Conservation (phyloP, 164 flowering plant species). For the Macadamia tetraphylla region DNA sequence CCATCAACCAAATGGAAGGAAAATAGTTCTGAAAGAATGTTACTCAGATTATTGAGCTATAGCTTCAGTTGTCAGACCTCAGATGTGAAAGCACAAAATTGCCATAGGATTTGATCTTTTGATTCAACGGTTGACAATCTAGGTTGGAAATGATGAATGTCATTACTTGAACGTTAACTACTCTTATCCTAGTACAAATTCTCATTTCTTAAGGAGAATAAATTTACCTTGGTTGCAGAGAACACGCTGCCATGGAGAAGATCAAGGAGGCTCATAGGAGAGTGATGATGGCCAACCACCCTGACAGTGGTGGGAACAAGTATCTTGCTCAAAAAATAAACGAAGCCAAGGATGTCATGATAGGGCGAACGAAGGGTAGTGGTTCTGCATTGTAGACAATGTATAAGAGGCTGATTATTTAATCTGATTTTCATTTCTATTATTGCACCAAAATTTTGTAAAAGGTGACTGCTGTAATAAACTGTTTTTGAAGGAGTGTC, state of each 20-base stretch:
- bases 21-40: too few species aligned
- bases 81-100: too few species aligned
- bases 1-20: too few species aligned
- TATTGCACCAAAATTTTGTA: too few species aligned
- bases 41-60: too few species aligned
- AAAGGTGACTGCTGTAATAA: too few species aligned
- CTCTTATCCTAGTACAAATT: background rate
- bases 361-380: conserved; percentile 17
- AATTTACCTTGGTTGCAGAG: conserved; percentile 12
- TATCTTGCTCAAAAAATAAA: conserved; percentile 39
- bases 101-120: background rate
- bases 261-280: conserved; percentile 42
- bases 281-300: conserved; percentile 46
- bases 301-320: conserved; percentile 37
- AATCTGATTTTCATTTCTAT: too few species aligned
- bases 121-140: background rate
- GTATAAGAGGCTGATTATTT: background rate
- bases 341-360: conserved; percentile 36
- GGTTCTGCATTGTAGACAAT: conserved; percentile 24
- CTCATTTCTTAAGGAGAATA: too few species aligned
- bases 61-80: too few species aligned
- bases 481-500: too few species aligned
- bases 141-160: background rate
- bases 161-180: too few species aligned
- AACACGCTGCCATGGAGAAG: conserved; percentile 38